These are phyloP conservation scores for Acacia pycnantha DNA, from an alignment of 331 rosid genomes.

Conservation along the genomic window DNA sequence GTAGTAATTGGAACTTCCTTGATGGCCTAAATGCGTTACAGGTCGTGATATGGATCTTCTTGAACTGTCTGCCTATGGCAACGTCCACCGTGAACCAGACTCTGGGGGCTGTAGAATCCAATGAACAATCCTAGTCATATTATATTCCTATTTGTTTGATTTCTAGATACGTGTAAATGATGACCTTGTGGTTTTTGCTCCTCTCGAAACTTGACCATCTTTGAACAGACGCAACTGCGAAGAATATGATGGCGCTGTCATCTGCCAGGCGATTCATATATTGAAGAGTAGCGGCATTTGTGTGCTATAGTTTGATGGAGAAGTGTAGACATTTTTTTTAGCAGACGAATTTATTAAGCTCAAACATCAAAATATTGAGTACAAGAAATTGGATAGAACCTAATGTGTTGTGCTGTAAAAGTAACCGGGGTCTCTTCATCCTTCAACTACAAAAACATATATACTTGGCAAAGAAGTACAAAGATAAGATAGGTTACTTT, in stretches of 20 bases:
- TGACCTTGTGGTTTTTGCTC: background rate
- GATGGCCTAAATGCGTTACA: slow-evolving; percentile 38
- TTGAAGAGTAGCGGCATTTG: background rate
- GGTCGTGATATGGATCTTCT: slow-evolving; percentile 94
- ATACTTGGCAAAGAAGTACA: background rate
- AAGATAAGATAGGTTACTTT: no score
- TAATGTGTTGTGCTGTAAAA: background rate
- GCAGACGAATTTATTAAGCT: background rate
- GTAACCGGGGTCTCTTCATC: background rate
- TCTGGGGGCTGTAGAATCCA: slow-evolving; percentile 90
- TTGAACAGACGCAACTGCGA: background rate
- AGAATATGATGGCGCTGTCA: background rate
- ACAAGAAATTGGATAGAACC: background rate
- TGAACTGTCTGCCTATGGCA: slow-evolving; percentile 87
- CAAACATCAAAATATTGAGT: background rate
- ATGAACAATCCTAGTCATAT: slow-evolving; percentile 30
- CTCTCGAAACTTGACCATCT: background rate
- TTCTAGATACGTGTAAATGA: background rate
- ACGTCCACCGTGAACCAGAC: slow-evolving; percentile 67
- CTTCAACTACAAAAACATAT: no score
- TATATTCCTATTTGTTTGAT: slow-evolving; percentile 12
- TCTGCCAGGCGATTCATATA: background rate
- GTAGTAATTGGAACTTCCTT: slow-evolving; percentile 8
- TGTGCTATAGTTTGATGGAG: background rate
- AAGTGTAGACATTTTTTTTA: background rate